These are phyloP conservation scores for Trypanosoma lewisi DNA, from an alignment of 208 protist species.

Conservation along the genomic window DNA sequence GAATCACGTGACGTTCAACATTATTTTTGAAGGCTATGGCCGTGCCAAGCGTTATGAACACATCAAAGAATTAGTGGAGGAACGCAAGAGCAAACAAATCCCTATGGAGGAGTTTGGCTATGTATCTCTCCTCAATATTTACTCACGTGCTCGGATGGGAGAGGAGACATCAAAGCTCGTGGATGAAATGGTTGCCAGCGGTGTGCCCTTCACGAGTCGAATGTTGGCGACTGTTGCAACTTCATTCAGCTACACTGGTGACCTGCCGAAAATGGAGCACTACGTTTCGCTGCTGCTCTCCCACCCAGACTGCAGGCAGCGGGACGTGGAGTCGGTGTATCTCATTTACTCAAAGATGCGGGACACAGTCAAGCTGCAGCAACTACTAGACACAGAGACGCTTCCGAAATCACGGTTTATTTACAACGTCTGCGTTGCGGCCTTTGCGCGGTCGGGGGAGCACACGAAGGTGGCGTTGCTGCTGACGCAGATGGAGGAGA, in stretches of 20 bases:
- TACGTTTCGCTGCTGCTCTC: conserved; percentile 73
- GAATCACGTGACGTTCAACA: conserved; percentile 89
- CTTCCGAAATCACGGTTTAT: conserved; percentile 69
- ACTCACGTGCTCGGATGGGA: conserved; percentile 68
- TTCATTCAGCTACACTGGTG: conserved; percentile 67
- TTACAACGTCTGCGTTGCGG: conserved; percentile 85
- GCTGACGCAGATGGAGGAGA: conserved; percentile 77
- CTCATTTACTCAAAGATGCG: conserved; percentile 78
- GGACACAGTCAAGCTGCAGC: conserved; percentile 81
- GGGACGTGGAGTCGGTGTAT: conserved; percentile 84
- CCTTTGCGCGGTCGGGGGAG: conserved; percentile 85
- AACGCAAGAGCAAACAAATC: conserved; percentile 70
- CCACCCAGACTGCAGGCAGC: conserved; percentile 66
- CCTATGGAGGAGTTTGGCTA: conserved; percentile 88
- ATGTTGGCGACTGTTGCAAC: conserved; percentile 76
- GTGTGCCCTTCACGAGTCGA: conserved; percentile 62
- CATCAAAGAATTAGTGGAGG: conserved; percentile 73
- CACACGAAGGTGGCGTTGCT: conserved; percentile 80
- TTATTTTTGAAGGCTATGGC: conserved; percentile 88
- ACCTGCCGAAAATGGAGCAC: conserved; percentile 73
- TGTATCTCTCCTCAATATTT: conserved; percentile 81
- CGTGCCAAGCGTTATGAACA: conserved; percentile 84
- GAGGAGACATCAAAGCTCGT: conserved; percentile 71
- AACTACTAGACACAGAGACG: conserved; percentile 67
- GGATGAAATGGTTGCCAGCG: conserved; percentile 68